These are phyloP conservation scores for Lolium multiflorum DNA, from an alignment of 176 grass and related monocot species.

Conservation along the genomic window DNA sequence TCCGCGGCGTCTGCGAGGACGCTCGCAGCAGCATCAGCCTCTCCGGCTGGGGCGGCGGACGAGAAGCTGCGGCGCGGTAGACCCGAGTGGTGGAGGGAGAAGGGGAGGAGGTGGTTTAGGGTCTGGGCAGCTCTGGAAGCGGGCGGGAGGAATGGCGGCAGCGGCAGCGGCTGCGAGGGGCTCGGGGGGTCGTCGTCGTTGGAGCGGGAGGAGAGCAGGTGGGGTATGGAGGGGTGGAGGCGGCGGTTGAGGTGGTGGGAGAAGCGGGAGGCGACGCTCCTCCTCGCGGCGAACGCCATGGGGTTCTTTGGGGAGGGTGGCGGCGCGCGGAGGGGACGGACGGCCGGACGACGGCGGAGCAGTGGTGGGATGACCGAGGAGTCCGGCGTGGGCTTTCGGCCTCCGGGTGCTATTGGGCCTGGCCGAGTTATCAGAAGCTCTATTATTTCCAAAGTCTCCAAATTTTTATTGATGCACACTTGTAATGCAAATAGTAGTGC, in stretches of 20 bases:
- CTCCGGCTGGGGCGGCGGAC: conserved; percentile 43
- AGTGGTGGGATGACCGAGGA: background rate
- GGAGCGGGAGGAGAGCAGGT: conserved; percentile 45
- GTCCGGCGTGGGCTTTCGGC: background rate
- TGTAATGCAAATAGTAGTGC: too few relatives aligned
- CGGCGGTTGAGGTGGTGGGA: conserved; percentile 42
- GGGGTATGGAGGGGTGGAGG: conserved; percentile 42
- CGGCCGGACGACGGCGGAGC: background rate
- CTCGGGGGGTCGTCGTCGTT: conserved; percentile 43
- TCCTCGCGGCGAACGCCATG: conserved; percentile 45
- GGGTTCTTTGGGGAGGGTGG: background rate
- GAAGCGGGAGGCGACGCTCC: conserved; percentile 34
- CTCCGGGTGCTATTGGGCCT: background rate
- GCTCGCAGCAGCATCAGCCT: conserved; percentile 46
- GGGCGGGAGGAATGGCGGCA: conserved; percentile 13
- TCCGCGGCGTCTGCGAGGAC: conserved; percentile 53
- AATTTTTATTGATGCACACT: too few relatives aligned
- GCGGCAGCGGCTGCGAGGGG: conserved; percentile 22
- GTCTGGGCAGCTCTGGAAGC: conserved; percentile 34
- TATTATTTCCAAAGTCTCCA: too few relatives aligned
- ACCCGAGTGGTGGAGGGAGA: conserved; percentile 37
- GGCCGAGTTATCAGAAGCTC: background rate
- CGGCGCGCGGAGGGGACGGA: background rate
- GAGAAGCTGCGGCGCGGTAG: conserved; percentile 45
- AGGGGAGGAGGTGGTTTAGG: conserved; percentile 34